Conservation (phyloP, 2,329 filamentous ascomycete genomes). For the Fusarium oligoseptatum region DNA sequence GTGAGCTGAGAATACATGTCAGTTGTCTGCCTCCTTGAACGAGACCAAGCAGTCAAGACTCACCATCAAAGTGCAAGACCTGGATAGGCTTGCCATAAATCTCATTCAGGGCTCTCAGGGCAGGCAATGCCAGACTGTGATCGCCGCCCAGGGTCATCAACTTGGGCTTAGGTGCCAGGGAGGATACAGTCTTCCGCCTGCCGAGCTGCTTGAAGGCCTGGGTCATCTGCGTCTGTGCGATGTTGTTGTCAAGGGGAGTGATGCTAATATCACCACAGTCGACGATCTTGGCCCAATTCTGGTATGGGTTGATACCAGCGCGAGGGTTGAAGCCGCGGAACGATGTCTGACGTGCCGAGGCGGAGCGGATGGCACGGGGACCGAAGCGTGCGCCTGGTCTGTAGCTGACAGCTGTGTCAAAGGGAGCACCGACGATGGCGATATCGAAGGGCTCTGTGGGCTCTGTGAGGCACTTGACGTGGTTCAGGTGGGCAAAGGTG, state of each 20-base stretch:
- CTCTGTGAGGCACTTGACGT: constrained; percentile 77
- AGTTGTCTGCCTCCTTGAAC: not conserved
- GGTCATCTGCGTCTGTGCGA: constrained; percentile 87
- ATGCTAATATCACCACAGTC: constrained; percentile 94
- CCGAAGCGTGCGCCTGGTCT: constrained; percentile 79
- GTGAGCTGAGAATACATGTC: constrained; percentile 60
- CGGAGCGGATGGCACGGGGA: constrained; percentile 87
- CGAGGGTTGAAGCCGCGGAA: constrained; percentile 85
- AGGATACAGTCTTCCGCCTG: constrained; percentile 53
- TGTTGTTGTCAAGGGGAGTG: constrained; percentile 85
- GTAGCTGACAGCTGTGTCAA: constrained; percentile 80
- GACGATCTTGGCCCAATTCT: constrained; percentile 83
- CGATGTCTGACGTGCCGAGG: constrained; percentile 83
- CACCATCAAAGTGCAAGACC: constrained; percentile 79
- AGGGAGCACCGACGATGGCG: constrained; percentile 78
- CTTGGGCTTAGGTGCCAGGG: constrained; percentile 60
- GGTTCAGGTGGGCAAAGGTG: constrained; percentile 78
- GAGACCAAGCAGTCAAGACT: constrained; percentile 11
- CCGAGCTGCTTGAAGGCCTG: constrained; percentile 81
- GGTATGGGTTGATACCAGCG: constrained; percentile 85
- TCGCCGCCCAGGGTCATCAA: constrained; percentile 81
- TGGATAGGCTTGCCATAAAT: constrained; percentile 73
- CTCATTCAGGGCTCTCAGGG: constrained; percentile 74
- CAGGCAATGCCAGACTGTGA: constrained; percentile 78
- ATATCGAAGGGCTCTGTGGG: constrained; percentile 76